Percentiles rank a stretch among this genome's conserved stretches.
Evolutionary conservation across 1,284 basidiomycete species (phyloP).

Genomic region (Ganoderma resinaceum): DNA sequence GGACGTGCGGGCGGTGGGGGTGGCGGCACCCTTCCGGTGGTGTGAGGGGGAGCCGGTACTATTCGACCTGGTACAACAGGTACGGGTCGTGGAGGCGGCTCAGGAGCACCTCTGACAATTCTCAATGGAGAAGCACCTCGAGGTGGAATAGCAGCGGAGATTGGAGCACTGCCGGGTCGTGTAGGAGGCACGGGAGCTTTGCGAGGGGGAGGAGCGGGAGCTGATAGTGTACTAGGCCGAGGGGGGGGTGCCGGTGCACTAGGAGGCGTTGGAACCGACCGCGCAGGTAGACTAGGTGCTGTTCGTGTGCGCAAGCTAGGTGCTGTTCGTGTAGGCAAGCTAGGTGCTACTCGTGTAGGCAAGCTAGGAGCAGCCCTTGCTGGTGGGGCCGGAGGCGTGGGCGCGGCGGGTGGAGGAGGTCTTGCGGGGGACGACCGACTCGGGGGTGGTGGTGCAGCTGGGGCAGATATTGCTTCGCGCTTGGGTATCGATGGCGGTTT

Average conservation of each 20-base stretch:
- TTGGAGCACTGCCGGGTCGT: conserved; percentile 34
- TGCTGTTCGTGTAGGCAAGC: conserved; percentile 31
- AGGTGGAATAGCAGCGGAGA: conserved; percentile 37
- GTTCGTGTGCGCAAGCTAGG: conserved; percentile 34
- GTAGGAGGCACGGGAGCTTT: conserved; percentile 39
- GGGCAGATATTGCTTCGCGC: conserved; percentile 41
- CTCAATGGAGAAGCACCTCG: conserved; percentile 36
- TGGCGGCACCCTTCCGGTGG: conserved; percentile 38
- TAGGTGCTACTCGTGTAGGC: conserved; percentile 27
- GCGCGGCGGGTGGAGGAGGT: conserved; percentile 37
- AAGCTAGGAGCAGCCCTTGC: background rate
- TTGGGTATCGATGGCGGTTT: conserved; percentile 75
- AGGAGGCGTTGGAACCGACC: conserved; percentile 35
- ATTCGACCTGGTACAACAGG: conserved; percentile 43
- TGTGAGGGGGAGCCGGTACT: conserved; percentile 44
- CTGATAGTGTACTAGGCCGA: conserved; percentile 40
- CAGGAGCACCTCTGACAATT: conserved; percentile 29
- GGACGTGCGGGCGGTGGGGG: conserved; percentile 38
- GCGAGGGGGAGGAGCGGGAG: conserved; percentile 46
- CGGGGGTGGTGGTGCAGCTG: conserved; percentile 44
- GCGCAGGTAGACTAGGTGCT: conserved; percentile 34
- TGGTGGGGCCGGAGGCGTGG: conserved; percentile 23
- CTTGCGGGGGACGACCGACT: conserved; percentile 39
- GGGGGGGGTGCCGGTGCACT: conserved; percentile 37
- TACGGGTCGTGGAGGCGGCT: conserved; percentile 36